Base-by-base conservation (phyloP, 108 stramenopile species). In the Mediolabrus comicus region DNA sequence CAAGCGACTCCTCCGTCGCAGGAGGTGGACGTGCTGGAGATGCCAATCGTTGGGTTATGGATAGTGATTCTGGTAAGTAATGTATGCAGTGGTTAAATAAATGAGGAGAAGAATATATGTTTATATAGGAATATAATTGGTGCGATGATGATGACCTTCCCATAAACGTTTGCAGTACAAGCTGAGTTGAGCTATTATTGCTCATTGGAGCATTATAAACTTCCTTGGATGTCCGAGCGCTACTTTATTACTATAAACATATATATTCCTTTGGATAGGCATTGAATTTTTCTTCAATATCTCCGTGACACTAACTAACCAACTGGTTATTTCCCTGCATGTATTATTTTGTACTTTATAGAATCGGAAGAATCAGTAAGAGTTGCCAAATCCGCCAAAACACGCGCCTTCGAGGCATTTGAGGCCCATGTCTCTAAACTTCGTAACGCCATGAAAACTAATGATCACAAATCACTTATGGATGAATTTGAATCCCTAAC, bases 331-430 rank as follows among this genome's bases (percentile, higher is more conserved):
- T 17, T 69, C 16, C 16, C 53, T 67, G 53, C 60, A 35, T 53
- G 25, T 43, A 41, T 8, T 59, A 39, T 11, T 54, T 36, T 36
- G 0, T 16, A 2, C 16, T 32, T 25, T 13, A 51, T 53, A 72
- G 75, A 77, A 28, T 88, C 87, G 43, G 96, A 97, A 35, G 97
- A 98, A 59, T 95, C 97, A 66, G 96, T 83, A 25, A 90, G 98
- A 65, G 97, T 98, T 39, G 98, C 97, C 58, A 97, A 96, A 77
- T 92, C 94, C 4, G 95, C 86, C 67, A 91, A 95, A 86, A 92
- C 94, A 28, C 85, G 92, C 32, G 84, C 96, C 62, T 82, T 91
- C 60, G 98, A 98, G 65, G 81, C 85, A 30, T 95, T 99, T 60
- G 77, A 89, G 36, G 76, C 81, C 36, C 70, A 87, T 60, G 89